phyloP scores from a whole-genome alignment of 192 early-diverging fungal genomes.

The Chytriomyces confervae region DNA sequence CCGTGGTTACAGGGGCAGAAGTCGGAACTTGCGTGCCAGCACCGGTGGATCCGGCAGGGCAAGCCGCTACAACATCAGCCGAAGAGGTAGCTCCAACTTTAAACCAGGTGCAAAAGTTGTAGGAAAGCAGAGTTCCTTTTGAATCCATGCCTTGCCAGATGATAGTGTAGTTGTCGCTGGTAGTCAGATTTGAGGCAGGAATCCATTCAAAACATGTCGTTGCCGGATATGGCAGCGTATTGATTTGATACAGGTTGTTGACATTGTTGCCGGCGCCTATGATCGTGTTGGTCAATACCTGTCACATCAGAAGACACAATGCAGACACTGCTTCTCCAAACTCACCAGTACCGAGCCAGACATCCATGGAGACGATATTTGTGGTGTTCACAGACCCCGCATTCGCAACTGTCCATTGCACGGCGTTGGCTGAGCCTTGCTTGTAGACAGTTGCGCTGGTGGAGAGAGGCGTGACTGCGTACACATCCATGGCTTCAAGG shows the following conservation, averaged over 20 bases:
- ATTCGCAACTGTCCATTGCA: neutral
- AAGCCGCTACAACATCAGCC: neutral
- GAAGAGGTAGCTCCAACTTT: neutral
- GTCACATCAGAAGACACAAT: no score
- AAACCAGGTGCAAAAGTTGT: constrained; percentile 3
- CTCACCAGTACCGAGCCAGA: neutral
- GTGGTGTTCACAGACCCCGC: neutral
- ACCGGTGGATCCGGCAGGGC: neutral
- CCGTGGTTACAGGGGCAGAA: neutral
- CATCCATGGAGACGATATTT: neutral
- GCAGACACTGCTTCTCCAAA: no score
- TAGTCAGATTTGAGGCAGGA: constrained; percentile 20
- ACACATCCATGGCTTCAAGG: neutral
- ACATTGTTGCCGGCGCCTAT: constrained; percentile 2
- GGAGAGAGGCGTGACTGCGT: neutral
- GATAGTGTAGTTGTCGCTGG: constrained; percentile 6
- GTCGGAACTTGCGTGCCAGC: no score
- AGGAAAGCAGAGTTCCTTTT: neutral
- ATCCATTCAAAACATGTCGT: constrained; percentile 29
- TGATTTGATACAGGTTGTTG: neutral
- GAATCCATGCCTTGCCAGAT: neutral
- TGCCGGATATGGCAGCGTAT: constrained; percentile 5
- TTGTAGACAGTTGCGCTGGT: neutral
- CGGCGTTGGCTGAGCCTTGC: neutral
- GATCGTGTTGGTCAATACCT: no score